A percentile compares a stretch with the other conserved stretches of the same genome.
These are phyloP conservation scores for Dendryphion nanum DNA, from an alignment of 2,329 filamentous ascomycete species.

Conservation along the genomic window DNA sequence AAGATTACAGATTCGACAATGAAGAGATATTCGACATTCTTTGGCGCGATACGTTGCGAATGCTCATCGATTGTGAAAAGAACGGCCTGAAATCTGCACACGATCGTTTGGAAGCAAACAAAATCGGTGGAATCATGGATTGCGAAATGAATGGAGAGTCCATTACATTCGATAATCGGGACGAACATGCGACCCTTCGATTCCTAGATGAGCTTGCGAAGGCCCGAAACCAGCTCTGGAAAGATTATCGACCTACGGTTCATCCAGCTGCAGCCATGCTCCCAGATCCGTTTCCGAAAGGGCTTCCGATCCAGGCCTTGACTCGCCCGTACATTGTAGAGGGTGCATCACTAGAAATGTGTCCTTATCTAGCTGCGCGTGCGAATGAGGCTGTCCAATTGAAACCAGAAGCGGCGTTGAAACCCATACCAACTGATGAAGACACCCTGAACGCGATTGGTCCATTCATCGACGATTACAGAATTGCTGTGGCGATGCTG, in stretches of 20 bases:
- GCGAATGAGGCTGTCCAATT: conserved; percentile 19
- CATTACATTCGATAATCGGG: no score
- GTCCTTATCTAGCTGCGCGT: conserved; percentile 28
- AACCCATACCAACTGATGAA: conserved; percentile 17
- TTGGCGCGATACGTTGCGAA: conserved; percentile 20
- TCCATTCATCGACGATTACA: conserved; percentile 34
- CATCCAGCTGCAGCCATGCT: conserved; percentile 24
- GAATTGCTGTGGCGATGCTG: conserved; percentile 24
- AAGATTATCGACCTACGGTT: conserved; percentile 16
- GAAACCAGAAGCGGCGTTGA: conserved; percentile 14
- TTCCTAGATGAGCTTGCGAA: conserved; percentile 39
- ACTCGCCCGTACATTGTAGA: conserved; percentile 13
- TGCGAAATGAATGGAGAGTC: neutral
- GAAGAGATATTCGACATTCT: conserved; percentile 16
- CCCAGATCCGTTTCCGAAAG: conserved; percentile 28
- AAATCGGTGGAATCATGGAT: conserved; percentile 11
- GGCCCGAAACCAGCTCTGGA: conserved; percentile 33
- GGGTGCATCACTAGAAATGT: conserved; percentile 6
- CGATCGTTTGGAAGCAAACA: conserved; percentile 10
- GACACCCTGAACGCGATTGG: conserved; percentile 27
- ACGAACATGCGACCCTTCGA: conserved; percentile 16
- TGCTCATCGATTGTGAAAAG: conserved; percentile 21
- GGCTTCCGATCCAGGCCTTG: conserved; percentile 35
- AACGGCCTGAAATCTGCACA: conserved; percentile 14
- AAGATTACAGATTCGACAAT: no score